Base-by-base conservation (phyloP, 31 red algal species). In the Porphyra umbilicalis region DNA sequence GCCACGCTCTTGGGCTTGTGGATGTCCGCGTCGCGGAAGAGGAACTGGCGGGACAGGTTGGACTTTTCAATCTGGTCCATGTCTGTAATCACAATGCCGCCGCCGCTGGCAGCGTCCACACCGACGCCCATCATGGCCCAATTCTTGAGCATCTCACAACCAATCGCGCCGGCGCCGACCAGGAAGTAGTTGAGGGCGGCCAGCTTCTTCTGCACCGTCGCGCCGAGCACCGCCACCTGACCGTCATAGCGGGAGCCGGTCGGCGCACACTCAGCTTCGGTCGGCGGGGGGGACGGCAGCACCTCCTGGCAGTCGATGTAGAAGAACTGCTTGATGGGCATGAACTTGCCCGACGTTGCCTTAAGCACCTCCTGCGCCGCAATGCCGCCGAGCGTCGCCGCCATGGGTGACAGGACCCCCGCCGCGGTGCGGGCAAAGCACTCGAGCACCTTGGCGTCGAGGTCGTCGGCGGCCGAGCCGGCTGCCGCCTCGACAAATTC, bases 51-150 rank as follows among this genome's bases (percentile, higher is more conserved):
- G 29, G 89, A 94, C 80, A 99, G 90, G 79, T 99, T 99, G 35
- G 90, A 94, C 76, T 94, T 94, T 77, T 99, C 97, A 46, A 99
- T 99, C 29, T 86, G 88, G 87, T 99, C 97, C 97, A 99, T 99
- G 79, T 99, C 97, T 10, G 97, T 99, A 40, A 99, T 86, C 29
- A 87, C 46, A 20, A 99, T 88, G 33, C 84, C 78, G 37, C 97
- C 97, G 44, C 89, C 79, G 0, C 79, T 80, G 25, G 84, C 85
- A 13, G 85, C 85, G 57, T 71, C 57, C 18, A 71, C 25, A 36
- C 97, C 97, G 35, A 99, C 76, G 76, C 97, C 97, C 97, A 99
- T 99, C 88, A 96, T 86, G 15, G 88, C 93, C 92, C 92, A 99
- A 34, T 91, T 94, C 77, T 99, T 99, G 18, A 99, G 80, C 84